A percentile compares a stretch with the other conserved stretches of the same genome.
Conservation (phyloP, 371 early-diverging fungal species). For the Lichtheimia hyalospora region DNA sequence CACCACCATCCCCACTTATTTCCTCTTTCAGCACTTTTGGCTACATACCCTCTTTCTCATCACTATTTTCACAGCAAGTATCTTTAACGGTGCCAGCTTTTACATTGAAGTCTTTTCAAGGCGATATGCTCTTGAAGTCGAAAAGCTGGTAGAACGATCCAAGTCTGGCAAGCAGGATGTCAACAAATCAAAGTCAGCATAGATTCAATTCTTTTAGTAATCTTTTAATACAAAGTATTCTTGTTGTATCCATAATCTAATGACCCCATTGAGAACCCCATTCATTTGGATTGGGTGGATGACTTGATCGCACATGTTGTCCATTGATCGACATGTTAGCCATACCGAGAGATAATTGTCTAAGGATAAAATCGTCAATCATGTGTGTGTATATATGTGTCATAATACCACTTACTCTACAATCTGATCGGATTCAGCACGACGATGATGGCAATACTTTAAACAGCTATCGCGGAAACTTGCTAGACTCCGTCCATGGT, state of each 20-base stretch:
- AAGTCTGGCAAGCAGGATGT: constrained; percentile 4
- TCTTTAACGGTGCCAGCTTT: constrained; percentile 73
- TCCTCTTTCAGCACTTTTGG: constrained; percentile 50
- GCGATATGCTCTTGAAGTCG: constrained; percentile 58
- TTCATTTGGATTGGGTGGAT: neutral
- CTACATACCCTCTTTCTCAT: constrained; percentile 61
- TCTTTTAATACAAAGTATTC: too few relatives aligned
- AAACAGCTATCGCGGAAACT: constrained; percentile 59
- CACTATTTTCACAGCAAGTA: constrained; percentile 56
- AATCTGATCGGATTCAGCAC: constrained; percentile 43
- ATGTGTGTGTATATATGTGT: neutral
- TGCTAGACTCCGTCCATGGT: constrained; percentile 61
- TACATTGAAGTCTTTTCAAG: constrained; percentile 75
- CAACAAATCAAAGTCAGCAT: constrained; percentile 7
- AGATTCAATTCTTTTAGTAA: neutral
- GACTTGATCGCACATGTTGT: constrained; percentile 1
- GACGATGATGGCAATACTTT: constrained; percentile 70
- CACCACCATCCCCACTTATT: constrained; percentile 45
- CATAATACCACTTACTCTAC: constrained; percentile 12
- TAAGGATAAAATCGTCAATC: neutral
- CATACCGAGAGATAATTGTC: constrained; percentile 1
- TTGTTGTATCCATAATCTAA: too few relatives aligned
- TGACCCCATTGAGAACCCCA: constrained; percentile 4
- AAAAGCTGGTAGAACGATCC: constrained; percentile 26
- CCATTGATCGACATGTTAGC: constrained; percentile 2